Conservation (phyloP, 179 eudicot genomes). For the Patellifolia procumbens region DNA sequence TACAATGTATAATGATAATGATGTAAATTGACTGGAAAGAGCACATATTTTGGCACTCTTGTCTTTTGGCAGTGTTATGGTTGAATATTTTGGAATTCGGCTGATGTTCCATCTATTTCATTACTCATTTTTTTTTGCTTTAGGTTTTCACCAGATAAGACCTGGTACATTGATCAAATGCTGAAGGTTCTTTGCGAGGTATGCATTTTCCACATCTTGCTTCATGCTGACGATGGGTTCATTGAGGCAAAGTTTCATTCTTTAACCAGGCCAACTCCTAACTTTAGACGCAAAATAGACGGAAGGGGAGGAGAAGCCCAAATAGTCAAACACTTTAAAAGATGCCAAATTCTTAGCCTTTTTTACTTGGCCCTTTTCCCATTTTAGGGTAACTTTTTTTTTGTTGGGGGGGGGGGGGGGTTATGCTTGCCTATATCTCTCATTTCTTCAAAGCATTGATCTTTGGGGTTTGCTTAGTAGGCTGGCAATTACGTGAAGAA, state of each 20-base stretch:
- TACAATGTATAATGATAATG: background rate
- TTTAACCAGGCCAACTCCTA: background rate
- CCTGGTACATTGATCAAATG: conserved; percentile 99
- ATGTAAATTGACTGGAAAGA: background rate
- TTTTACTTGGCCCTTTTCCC: background rate
- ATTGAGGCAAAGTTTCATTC: too few species aligned
- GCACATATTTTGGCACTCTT: conserved; percentile 1
- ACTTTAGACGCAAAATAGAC: background rate
- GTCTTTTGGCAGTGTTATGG: background rate
- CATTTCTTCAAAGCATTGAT: conserved; percentile 33
- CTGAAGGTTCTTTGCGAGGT: conserved; percentile 97
- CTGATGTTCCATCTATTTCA: background rate
- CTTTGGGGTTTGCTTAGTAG: conserved; percentile 51
- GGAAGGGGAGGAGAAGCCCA: background rate
- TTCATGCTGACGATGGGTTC: background rate
- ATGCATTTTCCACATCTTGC: conserved; percentile 24
- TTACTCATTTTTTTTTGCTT: conserved; percentile 23
- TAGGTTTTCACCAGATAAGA: conserved; percentile 88
- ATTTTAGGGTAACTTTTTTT: background rate
- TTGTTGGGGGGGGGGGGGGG: background rate
- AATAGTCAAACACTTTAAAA: background rate
- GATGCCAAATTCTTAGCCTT: background rate
- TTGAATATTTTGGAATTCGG: background rate
- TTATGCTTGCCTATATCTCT: background rate
- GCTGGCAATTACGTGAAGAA: conserved; percentile 94